A percentile compares a stretch with the other conserved stretches of the same genome.
phyloP scores from a whole-genome alignment of 257 asterid genomes.

The Perilla frutescens region DNA sequence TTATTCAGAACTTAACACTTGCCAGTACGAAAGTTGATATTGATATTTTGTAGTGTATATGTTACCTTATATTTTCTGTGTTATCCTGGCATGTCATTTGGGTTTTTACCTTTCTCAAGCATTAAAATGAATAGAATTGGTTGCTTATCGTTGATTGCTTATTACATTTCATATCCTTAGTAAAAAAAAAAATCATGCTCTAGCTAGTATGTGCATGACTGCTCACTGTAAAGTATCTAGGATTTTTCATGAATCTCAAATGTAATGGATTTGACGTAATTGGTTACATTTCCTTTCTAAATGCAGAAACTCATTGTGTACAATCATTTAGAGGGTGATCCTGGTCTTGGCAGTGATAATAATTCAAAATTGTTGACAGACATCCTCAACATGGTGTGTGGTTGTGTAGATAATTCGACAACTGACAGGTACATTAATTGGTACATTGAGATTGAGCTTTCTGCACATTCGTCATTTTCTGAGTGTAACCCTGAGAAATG shows the following conservation, averaged over 20 bases:
- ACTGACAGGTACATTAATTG: conserved; percentile 77
- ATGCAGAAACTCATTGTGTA: conserved; percentile 94
- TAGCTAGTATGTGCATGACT: conserved; percentile 3
- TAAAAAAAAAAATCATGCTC: conserved; percentile 11
- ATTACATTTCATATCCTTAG: conserved; percentile 2
- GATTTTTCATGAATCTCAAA: conserved; percentile 16
- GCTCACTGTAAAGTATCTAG: conserved; percentile 24
- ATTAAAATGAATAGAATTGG: conserved; percentile 1
- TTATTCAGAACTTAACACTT: conserved; percentile 20
- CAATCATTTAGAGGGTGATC: conserved; percentile 97
- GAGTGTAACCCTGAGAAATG: conserved; percentile 38
- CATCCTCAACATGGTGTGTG: conserved; percentile 83
- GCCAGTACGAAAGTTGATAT: conserved; percentile 22
- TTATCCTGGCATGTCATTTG: conserved; percentile 11
- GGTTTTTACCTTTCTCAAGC: conserved; percentile 18
- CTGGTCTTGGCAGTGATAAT: conserved; percentile 84
- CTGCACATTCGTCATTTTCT: conserved; percentile 30
- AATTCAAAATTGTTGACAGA: conserved; percentile 74
- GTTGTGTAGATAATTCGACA: conserved; percentile 85
- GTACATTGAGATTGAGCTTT: conserved; percentile 25
- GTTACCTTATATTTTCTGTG: conserved; percentile 19
- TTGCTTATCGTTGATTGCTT: conserved; percentile 25
- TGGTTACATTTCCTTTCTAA: conserved; percentile 22
- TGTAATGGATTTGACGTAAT: conserved; percentile 28
- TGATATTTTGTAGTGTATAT: conserved; percentile 24